A percentile compares a stretch with the other conserved stretches of the same genome.
These are phyloP conservation scores for Xylaria nigripes DNA, from an alignment of 495 filamentous ascomycete genomes.

Conservation along the genomic window DNA sequence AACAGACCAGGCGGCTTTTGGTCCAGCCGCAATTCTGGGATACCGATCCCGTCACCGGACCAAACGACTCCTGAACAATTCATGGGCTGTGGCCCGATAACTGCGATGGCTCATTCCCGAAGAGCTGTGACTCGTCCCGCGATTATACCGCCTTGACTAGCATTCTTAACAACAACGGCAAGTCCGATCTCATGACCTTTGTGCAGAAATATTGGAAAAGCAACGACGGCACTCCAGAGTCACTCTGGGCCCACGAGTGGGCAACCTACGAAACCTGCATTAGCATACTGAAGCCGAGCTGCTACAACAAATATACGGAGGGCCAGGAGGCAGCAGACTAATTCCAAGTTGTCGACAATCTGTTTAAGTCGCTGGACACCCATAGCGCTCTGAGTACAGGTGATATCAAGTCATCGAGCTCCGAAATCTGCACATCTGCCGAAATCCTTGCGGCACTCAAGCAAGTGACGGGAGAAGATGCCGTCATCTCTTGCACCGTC, in stretches of 20 bases:
- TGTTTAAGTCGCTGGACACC: conserved; percentile 48
- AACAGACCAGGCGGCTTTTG: conserved; percentile 67
- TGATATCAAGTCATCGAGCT: conserved; percentile 51
- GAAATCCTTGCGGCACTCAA: conserved; percentile 56
- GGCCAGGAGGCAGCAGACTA: conserved; percentile 49
- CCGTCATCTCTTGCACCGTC: conserved; percentile 56
- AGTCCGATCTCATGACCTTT: conserved; percentile 45
- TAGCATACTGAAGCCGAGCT: conserved; percentile 54
- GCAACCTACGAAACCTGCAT: conserved; percentile 68
- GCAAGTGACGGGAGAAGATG: conserved; percentile 44
- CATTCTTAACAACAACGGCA: conserved; percentile 18
- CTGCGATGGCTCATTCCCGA: conserved; percentile 67
- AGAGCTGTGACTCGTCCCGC: conserved; percentile 56
- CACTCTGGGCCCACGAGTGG: conserved; percentile 78
- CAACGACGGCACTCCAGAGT: conserved; percentile 45
- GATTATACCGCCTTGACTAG: conserved; percentile 57
- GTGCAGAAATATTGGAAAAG: conserved; percentile 69
- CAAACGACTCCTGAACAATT: conserved; percentile 69
- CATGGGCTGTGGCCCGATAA: conserved; percentile 79
- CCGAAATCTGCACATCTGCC: conserved; percentile 49
- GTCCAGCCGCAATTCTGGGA: conserved; percentile 85
- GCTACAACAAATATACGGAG: conserved; percentile 53
- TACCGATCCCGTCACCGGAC: conserved; percentile 58
- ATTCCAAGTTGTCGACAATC: conserved; percentile 43
- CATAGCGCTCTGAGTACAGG: conserved; percentile 49